Base-by-base conservation (phyloP, 106 monocot species). In the Phalaenopsis aphrodite region DNA sequence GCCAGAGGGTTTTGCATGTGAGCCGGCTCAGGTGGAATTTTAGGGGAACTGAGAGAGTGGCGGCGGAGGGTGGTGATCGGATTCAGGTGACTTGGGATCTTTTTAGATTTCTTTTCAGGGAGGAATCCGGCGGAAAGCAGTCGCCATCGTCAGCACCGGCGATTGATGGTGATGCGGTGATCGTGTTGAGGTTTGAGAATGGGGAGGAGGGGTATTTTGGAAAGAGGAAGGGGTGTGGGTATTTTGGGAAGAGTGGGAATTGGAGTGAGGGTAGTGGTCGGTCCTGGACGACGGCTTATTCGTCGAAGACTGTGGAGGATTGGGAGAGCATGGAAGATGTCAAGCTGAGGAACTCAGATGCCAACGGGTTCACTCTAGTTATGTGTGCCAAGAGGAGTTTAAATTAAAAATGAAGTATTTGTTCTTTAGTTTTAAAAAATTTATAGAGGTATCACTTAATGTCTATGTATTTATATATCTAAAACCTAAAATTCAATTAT, bases 11-110 rank as follows among this genome's bases (percentile, higher is more conserved):
- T n/a, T 18, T 75, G 75, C 15, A 75, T 14, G 75, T 75, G 19
- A 75, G 2, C 42, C 75, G n/a, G 10, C 41, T 75, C 45, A 18
- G 23, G 45, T 75, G 75, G 75, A 75, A 75, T 5, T 75, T 75
- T 46, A 46, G 75, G 46, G 75, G 75, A 47, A 75, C 8, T 46
- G 75, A 75, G 17, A 19, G 19, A 16, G 46, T 75, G 18, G 42
- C 43, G 5, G 19, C 42, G n/a, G 45, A 19, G 8, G 45, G n/a
- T 19, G 75, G 46, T 18, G 75, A 19, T 12, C 16, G 18, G 45
- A 47, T 75, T n/a, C 19, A 75, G 46, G 75, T 45, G 75, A 9
- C 42, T 1, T 75, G 75, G 75, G 75, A 75, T 75, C 45, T 75
- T 45, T 17, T 39, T 75, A 3, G 21, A 2, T 75, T 41, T 41